These are phyloP conservation scores for Otatea glauca DNA, from an alignment of 176 grass and related monocot species.

Conservation along the genomic window DNA sequence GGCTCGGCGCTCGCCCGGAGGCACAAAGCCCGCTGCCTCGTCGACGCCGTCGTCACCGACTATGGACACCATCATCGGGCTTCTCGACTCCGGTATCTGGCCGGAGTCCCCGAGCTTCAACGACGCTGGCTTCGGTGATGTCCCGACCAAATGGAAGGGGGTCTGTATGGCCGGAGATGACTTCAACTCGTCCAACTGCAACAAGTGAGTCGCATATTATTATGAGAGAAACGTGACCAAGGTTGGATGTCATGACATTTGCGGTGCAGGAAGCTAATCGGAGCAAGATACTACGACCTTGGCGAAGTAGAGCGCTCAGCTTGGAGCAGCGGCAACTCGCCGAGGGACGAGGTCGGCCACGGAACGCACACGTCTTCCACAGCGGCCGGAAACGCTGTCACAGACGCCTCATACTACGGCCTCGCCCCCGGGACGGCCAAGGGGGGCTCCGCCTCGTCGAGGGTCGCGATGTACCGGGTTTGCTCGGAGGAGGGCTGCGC, in stretches of 20 bases:
- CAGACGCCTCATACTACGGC: conserved; percentile 72
- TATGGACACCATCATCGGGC: conserved; percentile 68
- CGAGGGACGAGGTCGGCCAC: conserved; percentile 66
- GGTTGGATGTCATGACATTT: background rate
- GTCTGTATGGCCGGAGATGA: conserved; percentile 65
- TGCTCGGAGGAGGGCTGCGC: conserved; percentile 65
- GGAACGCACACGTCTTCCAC: conserved; percentile 93
- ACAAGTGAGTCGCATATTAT: conserved; percentile 40
- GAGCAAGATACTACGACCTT: conserved; percentile 73
- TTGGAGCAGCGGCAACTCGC: conserved; percentile 6
- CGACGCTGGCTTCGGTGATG: conserved; percentile 55
- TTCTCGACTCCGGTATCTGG: conserved; percentile 94
- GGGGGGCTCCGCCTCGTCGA: conserved; percentile 62
- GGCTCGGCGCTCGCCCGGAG: background rate
- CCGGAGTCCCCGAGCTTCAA: conserved; percentile 86
- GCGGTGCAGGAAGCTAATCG: conserved; percentile 78
- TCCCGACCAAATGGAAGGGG: conserved; percentile 74
- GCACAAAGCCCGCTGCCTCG: background rate
- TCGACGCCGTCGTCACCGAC: conserved; percentile 20
- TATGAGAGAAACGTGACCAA: background rate
- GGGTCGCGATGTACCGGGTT: conserved; percentile 76
- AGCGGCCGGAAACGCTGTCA: conserved; percentile 60
- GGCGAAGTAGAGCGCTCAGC: background rate
- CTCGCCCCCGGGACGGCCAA: conserved; percentile 67
- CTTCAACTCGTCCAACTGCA: conserved; percentile 80